A percentile compares a stretch with the other conserved stretches of the same genome.
Evolutionary conservation across 2,329 filamentous ascomycete species (phyloP).

Genomic region (Fusarium nodosum): DNA sequence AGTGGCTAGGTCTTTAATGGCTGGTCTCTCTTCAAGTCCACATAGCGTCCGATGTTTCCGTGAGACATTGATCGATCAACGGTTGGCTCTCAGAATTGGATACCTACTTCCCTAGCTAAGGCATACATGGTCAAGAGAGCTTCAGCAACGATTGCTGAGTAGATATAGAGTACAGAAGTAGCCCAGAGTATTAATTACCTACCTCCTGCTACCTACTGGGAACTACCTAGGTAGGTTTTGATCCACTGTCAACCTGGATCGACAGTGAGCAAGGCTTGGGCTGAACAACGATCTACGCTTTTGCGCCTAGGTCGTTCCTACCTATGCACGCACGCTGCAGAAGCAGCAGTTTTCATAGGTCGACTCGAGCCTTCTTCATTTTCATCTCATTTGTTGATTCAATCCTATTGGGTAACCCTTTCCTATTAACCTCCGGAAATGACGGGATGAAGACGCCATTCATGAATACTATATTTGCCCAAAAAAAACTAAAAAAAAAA

Average conservation of each 20-base stretch:
- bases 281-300: not conserved
- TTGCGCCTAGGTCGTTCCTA: not conserved
- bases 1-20: not conserved
- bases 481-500: not conserved
- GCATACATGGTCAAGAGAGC: not conserved
- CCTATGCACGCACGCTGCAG: not conserved
- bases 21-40: not conserved
- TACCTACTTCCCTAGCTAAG: not conserved
- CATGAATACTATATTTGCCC: not conserved
- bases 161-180: not conserved
- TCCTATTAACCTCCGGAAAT: not conserved
- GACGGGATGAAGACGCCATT: not conserved
- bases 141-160: not conserved
- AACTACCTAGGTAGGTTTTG: not conserved
- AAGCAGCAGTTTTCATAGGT: conserved; percentile 2
- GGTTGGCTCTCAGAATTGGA: not conserved
- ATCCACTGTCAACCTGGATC: not conserved
- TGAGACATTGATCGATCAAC: not conserved
- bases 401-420: not conserved
- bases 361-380: not conserved
- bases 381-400: not conserved
- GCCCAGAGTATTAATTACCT: not conserved
- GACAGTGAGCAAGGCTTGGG: not conserved
- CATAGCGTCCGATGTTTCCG: not conserved
- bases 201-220: too few species aligned